Conservation (phyloP, 2,329 filamentous ascomycete species). For the Aspergillus costaricaensis region DNA sequence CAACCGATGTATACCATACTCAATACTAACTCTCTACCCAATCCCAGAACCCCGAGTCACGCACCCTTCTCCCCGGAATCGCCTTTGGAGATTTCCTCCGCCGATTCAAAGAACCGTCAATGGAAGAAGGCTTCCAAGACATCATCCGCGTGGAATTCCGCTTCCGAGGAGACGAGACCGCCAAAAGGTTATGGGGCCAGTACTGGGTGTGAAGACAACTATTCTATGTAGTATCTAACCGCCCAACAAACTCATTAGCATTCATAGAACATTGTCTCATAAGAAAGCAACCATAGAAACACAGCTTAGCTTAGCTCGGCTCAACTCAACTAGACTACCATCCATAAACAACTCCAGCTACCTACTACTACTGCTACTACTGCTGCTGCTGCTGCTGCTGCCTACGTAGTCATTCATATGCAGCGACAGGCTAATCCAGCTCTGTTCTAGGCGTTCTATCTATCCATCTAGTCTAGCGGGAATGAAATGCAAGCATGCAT, state of each 20-base stretch:
- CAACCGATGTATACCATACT: too few relatives aligned
- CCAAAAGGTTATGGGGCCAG: conserved; percentile 70
- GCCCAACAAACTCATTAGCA: too few relatives aligned
- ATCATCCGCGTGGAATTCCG: conserved; percentile 73
- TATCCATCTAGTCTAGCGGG: too few relatives aligned
- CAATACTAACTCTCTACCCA: neutral
- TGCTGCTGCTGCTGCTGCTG: neutral
- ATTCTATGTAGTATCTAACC: too few relatives aligned
- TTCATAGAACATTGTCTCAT: too few relatives aligned
- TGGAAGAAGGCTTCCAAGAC: conserved; percentile 81
- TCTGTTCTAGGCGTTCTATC: too few relatives aligned
- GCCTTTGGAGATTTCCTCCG: conserved; percentile 77
- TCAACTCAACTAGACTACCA: too few relatives aligned
- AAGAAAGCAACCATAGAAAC: too few relatives aligned
- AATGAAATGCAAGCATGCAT: too few relatives aligned
- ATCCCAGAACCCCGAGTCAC: conserved; percentile 72
- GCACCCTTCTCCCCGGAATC: conserved; percentile 70
- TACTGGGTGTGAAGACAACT: conserved; percentile 63
- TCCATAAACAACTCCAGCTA: too few relatives aligned
- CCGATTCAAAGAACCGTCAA: conserved; percentile 70
- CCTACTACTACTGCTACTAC: too few relatives aligned
- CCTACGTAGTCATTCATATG: neutral
- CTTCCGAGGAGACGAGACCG: conserved; percentile 69
- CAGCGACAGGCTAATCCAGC: neutral
- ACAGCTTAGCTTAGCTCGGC: too few relatives aligned